Evolutionary conservation across 106 monocot species (phyloP), one percentile per base, ranked within the genome.

Genomic region (Cymbidium sinense): DNA sequence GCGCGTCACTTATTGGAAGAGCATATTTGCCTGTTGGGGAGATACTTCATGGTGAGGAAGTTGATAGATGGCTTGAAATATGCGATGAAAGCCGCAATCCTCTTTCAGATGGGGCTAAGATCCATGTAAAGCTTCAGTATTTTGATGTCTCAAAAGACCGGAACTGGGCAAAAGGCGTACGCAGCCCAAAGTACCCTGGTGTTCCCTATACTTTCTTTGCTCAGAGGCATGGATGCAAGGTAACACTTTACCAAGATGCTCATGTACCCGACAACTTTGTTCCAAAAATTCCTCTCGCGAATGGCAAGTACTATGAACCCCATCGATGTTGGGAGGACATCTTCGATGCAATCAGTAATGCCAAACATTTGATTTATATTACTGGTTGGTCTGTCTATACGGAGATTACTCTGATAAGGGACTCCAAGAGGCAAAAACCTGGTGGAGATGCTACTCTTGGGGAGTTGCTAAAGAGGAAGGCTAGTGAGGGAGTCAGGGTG

Each of bases 331-430:
- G 78, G 78, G 83, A 83, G 74, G 83, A 83, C 27, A 64, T 83
- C 20, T 83, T 78, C 20, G 83, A 78, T 47, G 83, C 83, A 23
- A 83, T 83, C 43, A 78, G 47, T 23, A 74, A 64, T 74, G 83
- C 83, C 31, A 39, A 74, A 25, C 83, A 83, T 64, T 58, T 78
- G 25, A 83, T 83, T 50, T 83, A 83, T 77, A 78, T 83, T 17
- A 81, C 81, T 27, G 81, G 81, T 18, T 81, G 81, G 81, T 81
- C 81, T 4, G 81, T 81, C 11, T 81, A 81, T 50, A 70, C 81
- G 10, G 81, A 76, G 75, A 81, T 81, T 50, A 70, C 76, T 76
- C 52, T 81, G 13, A 27, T 81, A 7, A 81, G 81, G 65, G 81
- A 81, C 29, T 76, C 54, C 19, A 81, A 39, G 27, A 81, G 81